These are phyloP conservation scores for Sungouiella thailandica DNA, from an alignment of 805 yeast genomes.

Conservation along the genomic window DNA sequence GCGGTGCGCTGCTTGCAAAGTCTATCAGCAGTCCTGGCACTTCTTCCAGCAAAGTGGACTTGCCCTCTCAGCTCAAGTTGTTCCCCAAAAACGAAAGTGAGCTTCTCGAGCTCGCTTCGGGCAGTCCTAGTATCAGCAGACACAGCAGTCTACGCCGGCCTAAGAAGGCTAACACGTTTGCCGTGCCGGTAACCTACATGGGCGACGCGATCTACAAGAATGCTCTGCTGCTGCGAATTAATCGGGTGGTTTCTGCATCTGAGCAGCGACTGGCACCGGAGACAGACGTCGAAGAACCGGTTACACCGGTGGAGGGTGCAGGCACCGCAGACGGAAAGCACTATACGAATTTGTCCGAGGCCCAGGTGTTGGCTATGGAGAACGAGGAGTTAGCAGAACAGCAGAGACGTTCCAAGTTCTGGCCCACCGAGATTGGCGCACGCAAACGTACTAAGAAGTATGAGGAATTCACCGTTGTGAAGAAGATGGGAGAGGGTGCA, in stretches of 20 bases:
- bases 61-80: constrained; percentile 56
- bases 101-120: constrained; percentile 24
- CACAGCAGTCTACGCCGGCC: constrained; percentile 32
- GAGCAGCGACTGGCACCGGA: constrained; percentile 2
- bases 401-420: constrained; percentile 32
- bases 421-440: constrained; percentile 56
- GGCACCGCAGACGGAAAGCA: constrained; percentile 1
- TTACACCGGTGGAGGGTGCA: constrained; percentile 1
- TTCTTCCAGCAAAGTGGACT: constrained; percentile 15
- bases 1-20: neutral
- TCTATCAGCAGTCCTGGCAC: constrained; percentile 2
- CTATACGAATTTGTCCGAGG: constrained; percentile 31
- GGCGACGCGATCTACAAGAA: constrained; percentile 3
- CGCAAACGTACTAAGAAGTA: constrained; percentile 67
- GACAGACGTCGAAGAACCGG: constrained; percentile 1
- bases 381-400: constrained; percentile 37
- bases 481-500: constrained; percentile 92
- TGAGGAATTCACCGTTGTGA: constrained; percentile 63
- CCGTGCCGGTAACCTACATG: constrained; percentile 21
- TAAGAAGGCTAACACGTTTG: constrained; percentile 21
- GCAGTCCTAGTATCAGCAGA: constrained; percentile 26
- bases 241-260: constrained; percentile 1
- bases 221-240: no score
- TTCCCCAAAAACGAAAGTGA: constrained; percentile 34
- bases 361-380: constrained; percentile 42